phyloP scores from a whole-genome alignment of 2,329 filamentous ascomycete species.

The Aspergillus transmontanensis region DNA sequence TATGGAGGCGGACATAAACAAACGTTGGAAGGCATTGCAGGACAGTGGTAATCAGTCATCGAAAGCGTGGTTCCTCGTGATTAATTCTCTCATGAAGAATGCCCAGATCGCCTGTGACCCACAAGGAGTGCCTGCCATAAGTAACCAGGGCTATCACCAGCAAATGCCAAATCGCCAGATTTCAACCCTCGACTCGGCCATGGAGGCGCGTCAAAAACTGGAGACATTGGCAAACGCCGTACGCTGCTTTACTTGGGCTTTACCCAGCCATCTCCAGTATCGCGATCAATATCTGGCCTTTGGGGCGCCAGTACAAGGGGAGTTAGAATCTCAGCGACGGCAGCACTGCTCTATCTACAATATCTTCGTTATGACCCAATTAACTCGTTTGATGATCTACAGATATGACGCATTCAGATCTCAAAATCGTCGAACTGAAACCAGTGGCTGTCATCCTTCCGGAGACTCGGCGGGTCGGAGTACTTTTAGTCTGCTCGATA shows the following conservation, averaged over 20 bases:
- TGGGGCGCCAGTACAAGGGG: constrained; percentile 10
- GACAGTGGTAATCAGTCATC: constrained; percentile 34
- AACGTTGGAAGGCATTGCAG: constrained; percentile 36
- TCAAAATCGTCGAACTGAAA: constrained; percentile 14
- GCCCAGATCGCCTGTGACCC: constrained; percentile 27
- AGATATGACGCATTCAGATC: constrained; percentile 29
- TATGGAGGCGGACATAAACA: constrained; percentile 32
- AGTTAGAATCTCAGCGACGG: constrained; percentile 22
- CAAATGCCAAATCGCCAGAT: background rate
- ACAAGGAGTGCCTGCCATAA: constrained; percentile 5
- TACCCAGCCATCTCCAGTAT: constrained; percentile 34
- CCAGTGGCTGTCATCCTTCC: background rate
- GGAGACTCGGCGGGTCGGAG: background rate
- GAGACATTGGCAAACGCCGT: constrained; percentile 35
- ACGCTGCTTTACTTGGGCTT: constrained; percentile 31
- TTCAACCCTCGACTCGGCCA: background rate
- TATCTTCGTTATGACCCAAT: constrained; percentile 39
- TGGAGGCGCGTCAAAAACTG: constrained; percentile 26
- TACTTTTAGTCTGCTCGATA: too few species aligned
- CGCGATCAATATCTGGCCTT: constrained; percentile 34
- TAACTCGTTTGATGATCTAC: constrained; percentile 37
- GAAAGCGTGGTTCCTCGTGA: constrained; percentile 44
- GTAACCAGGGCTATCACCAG: constrained; percentile 5
- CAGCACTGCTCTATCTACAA: constrained; percentile 34
- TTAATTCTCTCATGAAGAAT: constrained; percentile 44